Percentiles rank a stretch among this genome's conserved stretches.
phyloP scores from a whole-genome alignment of 345 rosid genomes.

The Euphorbia pulcherrima region DNA sequence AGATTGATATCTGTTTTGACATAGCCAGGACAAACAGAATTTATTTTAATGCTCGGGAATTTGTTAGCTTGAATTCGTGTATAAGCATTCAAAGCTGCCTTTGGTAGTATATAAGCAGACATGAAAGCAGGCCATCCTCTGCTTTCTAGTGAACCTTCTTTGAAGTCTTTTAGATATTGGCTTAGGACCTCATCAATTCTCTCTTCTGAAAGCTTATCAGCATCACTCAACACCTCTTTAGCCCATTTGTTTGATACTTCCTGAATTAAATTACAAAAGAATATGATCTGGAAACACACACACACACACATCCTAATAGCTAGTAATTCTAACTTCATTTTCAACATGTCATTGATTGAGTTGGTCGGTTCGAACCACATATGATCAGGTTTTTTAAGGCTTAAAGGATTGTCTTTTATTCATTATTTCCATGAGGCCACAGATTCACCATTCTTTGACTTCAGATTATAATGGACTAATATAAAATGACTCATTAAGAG shows the following conservation, averaged over 20 bases:
- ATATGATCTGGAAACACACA: neutral
- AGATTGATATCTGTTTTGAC: constrained; percentile 28
- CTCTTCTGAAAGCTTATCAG: constrained; percentile 29
- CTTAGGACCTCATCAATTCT: constrained; percentile 28
- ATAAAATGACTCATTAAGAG: too few relatives aligned
- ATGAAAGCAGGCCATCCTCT: constrained; percentile 24
- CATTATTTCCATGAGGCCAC: too few relatives aligned
- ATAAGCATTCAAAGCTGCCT: constrained; percentile 31
- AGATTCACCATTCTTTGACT: too few relatives aligned
- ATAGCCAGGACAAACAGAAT: constrained; percentile 28
- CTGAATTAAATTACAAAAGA: constrained; percentile 10
- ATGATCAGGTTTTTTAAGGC: too few relatives aligned
- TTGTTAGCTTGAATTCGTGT: constrained; percentile 27
- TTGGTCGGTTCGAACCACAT: too few relatives aligned
- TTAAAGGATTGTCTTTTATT: too few relatives aligned
- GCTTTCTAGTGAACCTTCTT: constrained; percentile 21
- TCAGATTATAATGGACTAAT: too few relatives aligned
- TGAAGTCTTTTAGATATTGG: constrained; percentile 24
- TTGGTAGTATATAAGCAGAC: constrained; percentile 25
- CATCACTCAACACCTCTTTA: constrained; percentile 18
- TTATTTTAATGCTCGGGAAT: constrained; percentile 18
- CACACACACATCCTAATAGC: too few relatives aligned
- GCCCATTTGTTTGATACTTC: constrained; percentile 25
- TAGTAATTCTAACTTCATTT: neutral
- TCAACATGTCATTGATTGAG: neutral